Evolutionary conservation across 148 eudicot species (phyloP), one percentile per base, ranked within the genome.

Genomic region (Chenopodium album): DNA sequence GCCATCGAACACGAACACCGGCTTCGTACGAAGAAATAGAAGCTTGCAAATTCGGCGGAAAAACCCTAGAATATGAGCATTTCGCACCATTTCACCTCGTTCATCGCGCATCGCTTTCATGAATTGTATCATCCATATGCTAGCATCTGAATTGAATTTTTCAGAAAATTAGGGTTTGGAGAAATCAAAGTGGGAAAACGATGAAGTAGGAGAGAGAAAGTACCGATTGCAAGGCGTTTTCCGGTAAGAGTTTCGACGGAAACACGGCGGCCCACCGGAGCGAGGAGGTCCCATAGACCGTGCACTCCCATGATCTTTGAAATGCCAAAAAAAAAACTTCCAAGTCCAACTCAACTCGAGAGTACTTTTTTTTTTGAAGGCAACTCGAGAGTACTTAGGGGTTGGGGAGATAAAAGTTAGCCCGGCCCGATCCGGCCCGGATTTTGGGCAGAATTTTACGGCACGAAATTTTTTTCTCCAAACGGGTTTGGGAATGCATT

Each of bases 221-320:
- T 79, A 96, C 99, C 99, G 82, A 96, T 94, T 0, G 99, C 98
- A 46, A 96, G 93, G 79, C 91, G 92, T 59, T 94, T 94, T 0
- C 98, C 98, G 89, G 99, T 85, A 71, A 96, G 92, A 37, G 99
- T 94, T 87, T 96, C 99, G 87, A 96, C 98, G 84, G 97, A 92
- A 83, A 96, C 98, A n/a, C 99, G 98, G 76, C 98, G 97, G 79
- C 99, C 99, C 73, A 96, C 99, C 81, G 99, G 98, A 41, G 99
- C 85, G 9, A 96, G 88, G 52, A 96, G 97, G 48, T 96, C 98
- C 99, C 99, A 96, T 1, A 96, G 88, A 46, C 91, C 91, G 82
- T 96, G 99, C 44, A 96, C 99, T 50, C 99, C 99, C 99, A 37
- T 37, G 41, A 96, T 89, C 26, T 76, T 60, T 71, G 34, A 9